These are phyloP conservation scores for Immersiella caudata DNA, from an alignment of 495 filamentous ascomycete genomes.

Conservation along the genomic window DNA sequence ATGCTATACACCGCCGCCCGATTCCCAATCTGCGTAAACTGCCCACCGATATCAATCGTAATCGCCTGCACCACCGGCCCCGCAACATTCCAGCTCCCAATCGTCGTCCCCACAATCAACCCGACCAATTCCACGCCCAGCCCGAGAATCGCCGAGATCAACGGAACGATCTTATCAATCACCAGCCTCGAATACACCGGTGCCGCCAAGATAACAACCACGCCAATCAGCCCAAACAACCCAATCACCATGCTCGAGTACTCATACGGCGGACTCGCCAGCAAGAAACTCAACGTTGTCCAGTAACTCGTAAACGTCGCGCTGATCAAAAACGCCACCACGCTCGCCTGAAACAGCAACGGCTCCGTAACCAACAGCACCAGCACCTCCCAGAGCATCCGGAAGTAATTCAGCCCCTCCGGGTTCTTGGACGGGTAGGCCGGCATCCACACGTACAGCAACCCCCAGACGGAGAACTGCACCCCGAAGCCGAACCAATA, in stretches of 20 bases:
- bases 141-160: constrained; percentile 68
- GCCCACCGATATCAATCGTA: constrained; percentile 70
- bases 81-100: constrained; percentile 64
- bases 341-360: constrained; percentile 62
- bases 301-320: constrained; percentile 60
- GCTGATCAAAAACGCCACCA: constrained; percentile 45
- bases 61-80: constrained; percentile 78
- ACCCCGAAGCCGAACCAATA: constrained; percentile 80
- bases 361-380: constrained; percentile 64
- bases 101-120: constrained; percentile 70
- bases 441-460: constrained; percentile 75
- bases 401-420: constrained; percentile 63
- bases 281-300: constrained; percentile 83
- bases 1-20: constrained; percentile 70
- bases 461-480: constrained; percentile 66
- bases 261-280: constrained; percentile 67
- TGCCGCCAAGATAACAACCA: constrained; percentile 65
- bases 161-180: constrained; percentile 68
- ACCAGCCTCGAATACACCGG: constrained; percentile 71
- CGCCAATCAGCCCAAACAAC: constrained; percentile 76
- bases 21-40: constrained; percentile 77
- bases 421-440: constrained; percentile 79
- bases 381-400: constrained; percentile 66
- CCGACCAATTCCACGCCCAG: constrained; percentile 60
- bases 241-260: constrained; percentile 71